Conservation (phyloP, 1,139 yeast species). For the Yamadazyma dushanensis region DNA sequence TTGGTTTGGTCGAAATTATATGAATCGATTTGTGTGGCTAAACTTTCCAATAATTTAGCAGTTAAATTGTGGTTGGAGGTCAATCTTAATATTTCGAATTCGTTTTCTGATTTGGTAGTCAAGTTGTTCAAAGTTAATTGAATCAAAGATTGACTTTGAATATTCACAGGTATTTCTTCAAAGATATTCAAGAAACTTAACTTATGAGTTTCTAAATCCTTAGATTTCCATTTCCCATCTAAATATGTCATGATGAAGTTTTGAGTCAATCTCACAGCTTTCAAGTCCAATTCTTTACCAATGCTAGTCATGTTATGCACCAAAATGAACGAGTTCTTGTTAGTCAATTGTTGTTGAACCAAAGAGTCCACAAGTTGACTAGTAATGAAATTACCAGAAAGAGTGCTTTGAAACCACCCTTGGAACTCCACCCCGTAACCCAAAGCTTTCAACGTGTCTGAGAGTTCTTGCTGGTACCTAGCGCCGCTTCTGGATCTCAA, state of each 20-base stretch:
- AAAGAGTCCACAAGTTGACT: constrained; percentile 66
- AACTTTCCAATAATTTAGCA: constrained; percentile 59
- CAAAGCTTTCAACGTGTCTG: constrained; percentile 56
- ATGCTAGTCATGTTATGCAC: constrained; percentile 75
- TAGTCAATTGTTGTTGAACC: constrained; percentile 62
- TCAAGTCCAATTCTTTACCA: constrained; percentile 62
- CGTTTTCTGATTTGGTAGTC: constrained; percentile 17
- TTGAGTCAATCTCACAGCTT: constrained; percentile 69
- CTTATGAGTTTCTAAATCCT: constrained; percentile 58
- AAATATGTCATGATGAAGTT: constrained; percentile 59
- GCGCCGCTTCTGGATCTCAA: constrained; percentile 60
- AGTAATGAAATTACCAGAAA: constrained; percentile 69
- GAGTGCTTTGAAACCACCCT: constrained; percentile 81
- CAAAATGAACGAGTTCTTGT: constrained; percentile 65
- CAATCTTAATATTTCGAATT: constrained; percentile 43
- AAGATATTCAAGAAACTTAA: constrained; percentile 69
- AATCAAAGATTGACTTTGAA: constrained; percentile 55
- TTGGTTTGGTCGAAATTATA: constrained; percentile 80
- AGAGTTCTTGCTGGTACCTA: constrained; percentile 70
- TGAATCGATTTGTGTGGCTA: constrained; percentile 75
- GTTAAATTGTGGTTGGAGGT: constrained; percentile 47
- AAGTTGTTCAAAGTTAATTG: constrained; percentile 36
- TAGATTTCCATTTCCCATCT: constrained; percentile 65
- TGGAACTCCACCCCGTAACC: constrained; percentile 72
- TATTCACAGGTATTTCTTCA: constrained; percentile 67